These are phyloP conservation scores for Dalbergia oliveri DNA, from an alignment of 306 rosid genomes.

Conservation along the genomic window DNA sequence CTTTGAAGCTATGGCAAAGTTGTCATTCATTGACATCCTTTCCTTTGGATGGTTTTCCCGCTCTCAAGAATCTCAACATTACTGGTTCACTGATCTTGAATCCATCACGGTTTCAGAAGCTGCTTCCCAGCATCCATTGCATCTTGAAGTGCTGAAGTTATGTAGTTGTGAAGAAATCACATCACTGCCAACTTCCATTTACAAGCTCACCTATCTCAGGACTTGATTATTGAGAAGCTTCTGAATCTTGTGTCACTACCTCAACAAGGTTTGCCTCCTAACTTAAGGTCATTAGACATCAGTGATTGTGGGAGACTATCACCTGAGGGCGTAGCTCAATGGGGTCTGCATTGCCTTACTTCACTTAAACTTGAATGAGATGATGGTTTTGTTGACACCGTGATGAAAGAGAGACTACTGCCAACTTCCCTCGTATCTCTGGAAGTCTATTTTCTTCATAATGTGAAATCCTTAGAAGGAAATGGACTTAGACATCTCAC, in stretches of 20 bases:
- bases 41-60: too few relatives aligned
- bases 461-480: conserved; percentile 10
- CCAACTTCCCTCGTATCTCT: conserved; percentile 29
- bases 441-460: not conserved
- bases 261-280: conserved; percentile 23
- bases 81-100: too few relatives aligned
- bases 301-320: not conserved
- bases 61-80: too few relatives aligned
- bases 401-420: not conserved
- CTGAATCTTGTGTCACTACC: not conserved
- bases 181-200: not conserved
- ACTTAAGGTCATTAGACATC: not conserved
- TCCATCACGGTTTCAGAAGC: too few relatives aligned
- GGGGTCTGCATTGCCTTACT: conserved; percentile 21
- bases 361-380: not conserved
- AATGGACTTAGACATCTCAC: not conserved
- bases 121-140: too few relatives aligned
- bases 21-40: conserved; percentile 6
- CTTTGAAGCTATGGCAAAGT: not conserved
- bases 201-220: not conserved
- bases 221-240: not conserved
- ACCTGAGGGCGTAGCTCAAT: too few relatives aligned
- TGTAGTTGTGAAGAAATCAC: too few relatives aligned
- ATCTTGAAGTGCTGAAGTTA: too few relatives aligned
- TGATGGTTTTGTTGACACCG: conserved; percentile 13